Evolutionary conservation across 202 grass and related monocot genomes (phyloP).

Genomic region (Carex sylvatica): DNA sequence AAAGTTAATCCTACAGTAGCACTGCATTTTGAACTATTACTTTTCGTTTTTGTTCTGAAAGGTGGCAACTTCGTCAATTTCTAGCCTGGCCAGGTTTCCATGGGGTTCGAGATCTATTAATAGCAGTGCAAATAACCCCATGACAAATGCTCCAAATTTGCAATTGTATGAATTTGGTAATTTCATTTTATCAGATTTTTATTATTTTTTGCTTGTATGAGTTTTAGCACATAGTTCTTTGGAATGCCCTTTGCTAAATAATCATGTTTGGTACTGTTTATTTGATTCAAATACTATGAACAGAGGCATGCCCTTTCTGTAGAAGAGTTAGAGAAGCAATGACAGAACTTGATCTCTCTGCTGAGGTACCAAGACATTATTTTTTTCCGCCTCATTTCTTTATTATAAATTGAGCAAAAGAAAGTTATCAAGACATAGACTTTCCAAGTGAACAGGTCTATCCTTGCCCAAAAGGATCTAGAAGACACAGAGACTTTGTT

Average conservation of each 20-base stretch:
- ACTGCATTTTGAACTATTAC: neutral
- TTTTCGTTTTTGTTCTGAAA: conserved; percentile 20
- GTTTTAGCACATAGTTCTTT: neutral
- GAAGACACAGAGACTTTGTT: conserved; percentile 68
- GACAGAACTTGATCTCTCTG: conserved; percentile 85
- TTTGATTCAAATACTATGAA: conserved; percentile 28
- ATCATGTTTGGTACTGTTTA: neutral
- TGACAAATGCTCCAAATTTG: conserved; percentile 32
- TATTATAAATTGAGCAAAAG: neutral
- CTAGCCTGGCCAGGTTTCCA: conserved; percentile 76
- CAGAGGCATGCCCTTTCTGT: conserved; percentile 97
- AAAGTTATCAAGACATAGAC: neutral
- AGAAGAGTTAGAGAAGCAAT: conserved; percentile 92
- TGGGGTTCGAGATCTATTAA: conserved; percentile 72
- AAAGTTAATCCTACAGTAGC: neutral
- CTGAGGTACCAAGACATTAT: conserved; percentile 5
- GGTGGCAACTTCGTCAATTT: conserved; percentile 74
- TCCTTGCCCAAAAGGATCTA: conserved; percentile 94
- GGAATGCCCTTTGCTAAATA: neutral
- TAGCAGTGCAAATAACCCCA: conserved; percentile 16
- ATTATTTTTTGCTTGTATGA: neutral
- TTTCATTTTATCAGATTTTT: neutral
- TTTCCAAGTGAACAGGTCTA: conserved; percentile 53
- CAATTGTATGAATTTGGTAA: conserved; percentile 99
- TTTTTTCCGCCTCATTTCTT: neutral